Conservation (phyloP, 306 rosid genomes). For the Mimosa pudica region DNA sequence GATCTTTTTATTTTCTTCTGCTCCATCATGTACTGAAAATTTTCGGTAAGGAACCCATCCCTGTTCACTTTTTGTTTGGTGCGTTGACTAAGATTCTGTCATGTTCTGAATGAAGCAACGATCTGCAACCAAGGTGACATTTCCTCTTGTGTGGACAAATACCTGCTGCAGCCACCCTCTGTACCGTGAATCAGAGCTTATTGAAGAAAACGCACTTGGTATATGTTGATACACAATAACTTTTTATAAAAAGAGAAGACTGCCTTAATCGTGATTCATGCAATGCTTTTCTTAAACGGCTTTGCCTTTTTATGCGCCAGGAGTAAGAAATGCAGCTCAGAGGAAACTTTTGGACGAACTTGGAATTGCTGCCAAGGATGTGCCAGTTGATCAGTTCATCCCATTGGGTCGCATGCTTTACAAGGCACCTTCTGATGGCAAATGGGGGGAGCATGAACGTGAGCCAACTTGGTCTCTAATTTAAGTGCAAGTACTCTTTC, state of each 20-base stretch:
- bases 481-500: slow-evolving; percentile 6
- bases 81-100: slow-evolving; percentile 26
- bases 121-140: slow-evolving; percentile 94
- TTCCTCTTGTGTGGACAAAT: slow-evolving; percentile 99
- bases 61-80: slow-evolving; percentile 21
- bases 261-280: slow-evolving; percentile 5
- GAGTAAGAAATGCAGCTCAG: slow-evolving; percentile 95
- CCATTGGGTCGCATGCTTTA: slow-evolving; percentile 91
- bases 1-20: not conserved
- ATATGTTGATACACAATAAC: slow-evolving; percentile 10
- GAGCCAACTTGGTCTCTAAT: slow-evolving; percentile 37
- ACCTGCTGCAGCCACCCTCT: slow-evolving; percentile 99
- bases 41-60: slow-evolving; percentile 21
- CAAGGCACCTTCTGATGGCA: slow-evolving; percentile 98
- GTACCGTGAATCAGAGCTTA: slow-evolving; percentile 94
- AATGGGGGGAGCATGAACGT: slow-evolving; percentile 99
- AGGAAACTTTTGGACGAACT: slow-evolving; percentile 96
- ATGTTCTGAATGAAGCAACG: slow-evolving; percentile 72
- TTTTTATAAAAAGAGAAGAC: slow-evolving; percentile 17
- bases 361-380: slow-evolving; percentile 87
- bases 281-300: not conserved
- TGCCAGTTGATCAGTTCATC: slow-evolving; percentile 90
- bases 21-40: slow-evolving; percentile 6
- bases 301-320: slow-evolving; percentile 45
- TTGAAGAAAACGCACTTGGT: slow-evolving; percentile 79